phyloP scores from a whole-genome alignment of 2,329 filamentous ascomycete genomes.

The Nemania abortiva region DNA sequence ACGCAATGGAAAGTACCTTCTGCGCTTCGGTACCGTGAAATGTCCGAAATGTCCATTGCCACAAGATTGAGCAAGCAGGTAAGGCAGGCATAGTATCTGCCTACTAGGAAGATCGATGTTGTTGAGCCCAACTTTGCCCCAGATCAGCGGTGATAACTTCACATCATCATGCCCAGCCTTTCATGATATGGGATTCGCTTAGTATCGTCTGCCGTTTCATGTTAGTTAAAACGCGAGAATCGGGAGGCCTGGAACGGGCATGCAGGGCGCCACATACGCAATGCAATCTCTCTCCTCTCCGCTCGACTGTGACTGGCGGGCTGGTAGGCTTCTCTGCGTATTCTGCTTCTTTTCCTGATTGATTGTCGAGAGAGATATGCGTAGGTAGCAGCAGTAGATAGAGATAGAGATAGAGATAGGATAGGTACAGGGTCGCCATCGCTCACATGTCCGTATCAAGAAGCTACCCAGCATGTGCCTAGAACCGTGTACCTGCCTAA shows the following conservation, averaged over 20 bases:
- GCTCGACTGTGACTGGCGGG: slow-evolving; percentile 16
- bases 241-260: slow-evolving; percentile 21
- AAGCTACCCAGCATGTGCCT: slow-evolving; percentile 39
- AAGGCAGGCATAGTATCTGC: neutral
- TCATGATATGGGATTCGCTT: slow-evolving; percentile 24
- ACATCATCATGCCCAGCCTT: neutral
- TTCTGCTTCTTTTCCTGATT: neutral
- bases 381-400: neutral
- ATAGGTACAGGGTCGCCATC: slow-evolving; percentile 16
- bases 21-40: neutral
- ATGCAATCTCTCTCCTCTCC: slow-evolving; percentile 9
- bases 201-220: slow-evolving; percentile 31
- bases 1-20: no score
- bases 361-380: neutral
- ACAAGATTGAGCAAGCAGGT: neutral
- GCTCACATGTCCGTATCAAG: slow-evolving; percentile 31
- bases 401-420: neutral
- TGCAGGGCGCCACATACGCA: slow-evolving; percentile 31
- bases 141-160: slow-evolving; percentile 1
- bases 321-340: neutral
- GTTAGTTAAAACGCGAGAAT: slow-evolving; percentile 22
- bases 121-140: neutral
- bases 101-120: neutral
- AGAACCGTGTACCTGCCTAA: slow-evolving; percentile 41
- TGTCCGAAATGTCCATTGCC: neutral